These are phyloP conservation scores for Serendipita vermifera DNA, from an alignment of 768 basidiomycete genomes.

Conservation along the genomic window DNA sequence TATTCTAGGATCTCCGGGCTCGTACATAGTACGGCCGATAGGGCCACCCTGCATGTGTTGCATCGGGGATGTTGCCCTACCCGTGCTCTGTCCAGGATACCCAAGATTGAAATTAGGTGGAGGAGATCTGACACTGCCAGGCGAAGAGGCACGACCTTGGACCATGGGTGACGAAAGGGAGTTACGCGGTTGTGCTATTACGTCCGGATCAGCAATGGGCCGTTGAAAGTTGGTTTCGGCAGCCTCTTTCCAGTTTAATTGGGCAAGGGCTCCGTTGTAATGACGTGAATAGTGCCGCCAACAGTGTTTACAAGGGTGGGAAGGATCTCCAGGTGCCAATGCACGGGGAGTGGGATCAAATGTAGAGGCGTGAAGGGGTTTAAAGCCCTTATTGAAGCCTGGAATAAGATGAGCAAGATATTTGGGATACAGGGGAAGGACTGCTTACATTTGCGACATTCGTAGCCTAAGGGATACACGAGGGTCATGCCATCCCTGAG, in stretches of 20 bases:
- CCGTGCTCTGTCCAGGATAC: slow-evolving; percentile 26
- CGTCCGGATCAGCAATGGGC: slow-evolving; percentile 23
- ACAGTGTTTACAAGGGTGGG: slow-evolving; percentile 31
- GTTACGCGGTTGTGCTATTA: slow-evolving; percentile 10
- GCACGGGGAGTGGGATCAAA: slow-evolving; percentile 1
- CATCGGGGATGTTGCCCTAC: slow-evolving; percentile 34
- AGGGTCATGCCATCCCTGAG: slow-evolving; percentile 47
- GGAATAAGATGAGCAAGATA: background rate
- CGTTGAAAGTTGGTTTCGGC: slow-evolving; percentile 25
- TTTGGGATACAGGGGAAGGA: background rate
- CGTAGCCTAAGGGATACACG: slow-evolving; percentile 51
- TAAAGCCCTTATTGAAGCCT: slow-evolving; percentile 70
- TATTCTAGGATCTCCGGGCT: slow-evolving; percentile 54
- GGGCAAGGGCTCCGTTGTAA: slow-evolving; percentile 47
- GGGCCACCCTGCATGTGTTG: background rate
- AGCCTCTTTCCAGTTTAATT: slow-evolving; percentile 30
- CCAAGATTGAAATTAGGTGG: background rate
- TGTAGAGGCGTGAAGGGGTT: slow-evolving; percentile 45
- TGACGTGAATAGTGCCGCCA: slow-evolving; percentile 57
- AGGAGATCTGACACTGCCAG: background rate
- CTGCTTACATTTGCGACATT: slow-evolving; percentile 54
- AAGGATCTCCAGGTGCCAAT: background rate
- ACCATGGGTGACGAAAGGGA: slow-evolving; percentile 15
- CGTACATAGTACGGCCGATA: background rate
- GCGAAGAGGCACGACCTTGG: slow-evolving; percentile 17